phyloP scores from a whole-genome alignment of 345 rosid species.

The Brassica cretica region DNA sequence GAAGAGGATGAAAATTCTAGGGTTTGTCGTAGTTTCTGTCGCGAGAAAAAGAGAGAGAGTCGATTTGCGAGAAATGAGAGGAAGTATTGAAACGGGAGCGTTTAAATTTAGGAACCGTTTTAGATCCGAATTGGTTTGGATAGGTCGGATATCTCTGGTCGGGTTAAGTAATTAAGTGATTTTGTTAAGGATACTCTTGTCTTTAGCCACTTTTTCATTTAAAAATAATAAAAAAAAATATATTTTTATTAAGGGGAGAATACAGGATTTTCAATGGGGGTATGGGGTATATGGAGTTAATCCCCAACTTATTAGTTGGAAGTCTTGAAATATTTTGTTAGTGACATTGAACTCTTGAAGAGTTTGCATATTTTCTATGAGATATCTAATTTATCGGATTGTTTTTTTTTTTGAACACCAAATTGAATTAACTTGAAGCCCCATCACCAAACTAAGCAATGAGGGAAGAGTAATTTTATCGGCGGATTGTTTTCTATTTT shows the following conservation, averaged over 20 bases:
- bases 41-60: too few relatives aligned
- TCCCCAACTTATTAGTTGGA: neutral
- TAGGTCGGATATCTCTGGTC: neutral
- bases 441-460: too few relatives aligned
- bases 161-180: neutral
- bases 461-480: too few relatives aligned
- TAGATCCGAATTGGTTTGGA: too few relatives aligned
- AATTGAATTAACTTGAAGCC: too few relatives aligned
- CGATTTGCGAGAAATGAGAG: too few relatives aligned
- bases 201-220: neutral
- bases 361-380: neutral
- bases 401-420: neutral
- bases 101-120: too few relatives aligned
- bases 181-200: neutral
- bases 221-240: too few relatives aligned
- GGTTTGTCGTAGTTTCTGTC: neutral
- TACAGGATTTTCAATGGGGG: too few relatives aligned
- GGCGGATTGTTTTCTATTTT: neutral
- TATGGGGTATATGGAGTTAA: too few relatives aligned
- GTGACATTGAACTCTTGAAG: neutral
- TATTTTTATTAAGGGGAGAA: too few relatives aligned
- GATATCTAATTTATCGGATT: neutral
- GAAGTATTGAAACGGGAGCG: too few relatives aligned
- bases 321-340: neutral
- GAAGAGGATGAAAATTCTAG: neutral